Conservation (phyloP, 2,329 filamentous ascomycete genomes). For the Blastomyces emzantsi region DNA sequence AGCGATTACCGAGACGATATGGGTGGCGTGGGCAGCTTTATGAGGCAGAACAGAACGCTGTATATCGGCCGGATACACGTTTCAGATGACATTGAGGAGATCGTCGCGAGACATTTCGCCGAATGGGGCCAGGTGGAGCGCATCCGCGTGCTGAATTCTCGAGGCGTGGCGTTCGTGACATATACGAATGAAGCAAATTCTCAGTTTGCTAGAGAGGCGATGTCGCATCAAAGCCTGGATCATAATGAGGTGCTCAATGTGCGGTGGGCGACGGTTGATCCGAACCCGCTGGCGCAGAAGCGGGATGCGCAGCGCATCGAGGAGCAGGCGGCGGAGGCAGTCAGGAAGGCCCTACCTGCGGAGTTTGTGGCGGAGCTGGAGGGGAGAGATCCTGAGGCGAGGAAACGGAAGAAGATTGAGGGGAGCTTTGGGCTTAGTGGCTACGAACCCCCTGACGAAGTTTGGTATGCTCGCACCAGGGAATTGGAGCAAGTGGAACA, state of each 20-base stretch:
- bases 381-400: constrained; percentile 75
- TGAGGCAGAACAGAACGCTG: constrained; percentile 85
- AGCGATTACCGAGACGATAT: constrained; percentile 94
- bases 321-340: constrained; percentile 92
- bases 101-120: constrained; percentile 87
- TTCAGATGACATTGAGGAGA: constrained; percentile 92
- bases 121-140: constrained; percentile 95
- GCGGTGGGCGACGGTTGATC: constrained; percentile 92
- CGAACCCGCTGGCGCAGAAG: constrained; percentile 90
- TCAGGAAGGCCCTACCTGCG: constrained; percentile 75
- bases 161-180: constrained; percentile 92
- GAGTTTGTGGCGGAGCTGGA: constrained; percentile 92
- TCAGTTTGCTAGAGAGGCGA: constrained; percentile 87
- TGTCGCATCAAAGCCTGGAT: constrained; percentile 89
- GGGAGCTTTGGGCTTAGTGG: constrained; percentile 81
- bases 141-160: constrained; percentile 72
- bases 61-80: constrained; percentile 94
- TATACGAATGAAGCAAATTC: constrained; percentile 85
- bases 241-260: constrained; percentile 92
- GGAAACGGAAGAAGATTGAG: constrained; percentile 82
- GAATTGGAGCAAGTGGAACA: constrained; percentile 49
- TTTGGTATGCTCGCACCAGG: constrained; percentile 79
- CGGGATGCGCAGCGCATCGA: constrained; percentile 81
- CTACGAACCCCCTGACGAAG: constrained; percentile 87
- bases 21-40: constrained; percentile 91